Conservation (phyloP, 2,329 filamentous ascomycete genomes). For the Beauveria rudraprayagi region DNA sequence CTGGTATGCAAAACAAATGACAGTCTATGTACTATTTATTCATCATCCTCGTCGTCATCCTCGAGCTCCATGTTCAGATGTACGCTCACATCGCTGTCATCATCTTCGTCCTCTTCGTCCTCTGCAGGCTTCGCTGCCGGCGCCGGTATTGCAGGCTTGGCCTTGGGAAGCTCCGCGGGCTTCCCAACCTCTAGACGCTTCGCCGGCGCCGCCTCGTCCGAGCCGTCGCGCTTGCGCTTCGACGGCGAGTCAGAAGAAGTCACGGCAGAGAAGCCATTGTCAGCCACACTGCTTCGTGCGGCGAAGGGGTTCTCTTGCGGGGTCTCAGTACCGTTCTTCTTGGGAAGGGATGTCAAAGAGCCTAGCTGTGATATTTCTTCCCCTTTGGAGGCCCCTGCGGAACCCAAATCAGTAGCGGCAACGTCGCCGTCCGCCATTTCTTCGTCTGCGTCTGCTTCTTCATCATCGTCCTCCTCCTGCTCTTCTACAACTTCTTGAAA, state of each 20-base stretch:
- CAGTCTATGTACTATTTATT: not conserved
- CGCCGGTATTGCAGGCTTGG: constrained; percentile 13
- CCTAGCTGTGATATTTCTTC: not conserved
- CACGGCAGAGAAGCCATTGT: constrained; percentile 9
- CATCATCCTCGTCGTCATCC: constrained; percentile 34
- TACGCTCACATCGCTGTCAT: constrained; percentile 45
- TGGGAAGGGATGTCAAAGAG: not conserved
- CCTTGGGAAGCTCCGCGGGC: constrained; percentile 16
- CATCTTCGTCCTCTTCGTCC: constrained; percentile 29
- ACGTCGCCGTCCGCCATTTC: constrained; percentile 14
- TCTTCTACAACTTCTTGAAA: constrained; percentile 29
- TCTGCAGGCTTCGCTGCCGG: constrained; percentile 15
- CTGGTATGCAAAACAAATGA: not conserved
- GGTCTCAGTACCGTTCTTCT: not conserved
- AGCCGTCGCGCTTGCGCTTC: constrained; percentile 33
- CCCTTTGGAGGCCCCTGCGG: not conserved
- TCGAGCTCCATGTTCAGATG: constrained; percentile 54
- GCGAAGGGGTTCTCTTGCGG: constrained; percentile 28
- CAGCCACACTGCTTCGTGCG: constrained; percentile 17
- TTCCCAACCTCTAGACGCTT: constrained; percentile 35
- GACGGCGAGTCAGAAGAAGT: constrained; percentile 20
- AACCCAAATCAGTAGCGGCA: not conserved
- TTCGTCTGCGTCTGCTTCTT: constrained; percentile 25
- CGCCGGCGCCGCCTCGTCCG: constrained; percentile 23
- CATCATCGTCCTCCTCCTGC: constrained; percentile 30